phyloP scores from a whole-genome alignment of 1,139 yeast genomes.

The Yamadazyma sp. region DNA sequence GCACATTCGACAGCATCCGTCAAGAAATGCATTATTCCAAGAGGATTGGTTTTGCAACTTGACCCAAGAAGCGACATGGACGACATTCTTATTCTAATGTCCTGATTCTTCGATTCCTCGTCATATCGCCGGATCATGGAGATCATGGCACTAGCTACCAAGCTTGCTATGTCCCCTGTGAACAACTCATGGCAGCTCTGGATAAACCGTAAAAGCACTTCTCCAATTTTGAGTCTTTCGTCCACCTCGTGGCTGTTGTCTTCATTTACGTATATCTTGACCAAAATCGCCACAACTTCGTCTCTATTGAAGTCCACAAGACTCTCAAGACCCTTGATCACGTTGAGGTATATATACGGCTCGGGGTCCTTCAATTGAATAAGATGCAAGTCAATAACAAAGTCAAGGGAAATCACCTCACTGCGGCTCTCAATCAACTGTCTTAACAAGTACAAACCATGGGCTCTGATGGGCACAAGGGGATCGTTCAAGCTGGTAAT shows the following conservation, averaged over 20 bases:
- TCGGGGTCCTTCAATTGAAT: conserved; percentile 73
- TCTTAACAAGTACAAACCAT: conserved; percentile 70
- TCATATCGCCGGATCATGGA: conserved; percentile 33
- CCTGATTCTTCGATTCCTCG: conserved; percentile 33
- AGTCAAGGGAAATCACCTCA: conserved; percentile 49
- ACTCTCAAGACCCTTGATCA: conserved; percentile 72
- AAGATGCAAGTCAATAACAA: conserved; percentile 61
- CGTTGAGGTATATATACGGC: conserved; percentile 82
- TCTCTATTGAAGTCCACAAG: conserved; percentile 48
- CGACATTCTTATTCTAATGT: conserved; percentile 74
- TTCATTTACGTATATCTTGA: conserved; percentile 40
- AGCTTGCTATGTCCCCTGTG: conserved; percentile 34
- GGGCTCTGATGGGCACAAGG: conserved; percentile 80
- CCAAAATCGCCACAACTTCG: conserved; percentile 38
- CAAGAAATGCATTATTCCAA: conserved; percentile 49
- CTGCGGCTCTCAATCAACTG: conserved; percentile 54
- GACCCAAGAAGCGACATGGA: conserved; percentile 79
- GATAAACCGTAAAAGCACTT: conserved; percentile 65
- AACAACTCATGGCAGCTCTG: conserved; percentile 49
- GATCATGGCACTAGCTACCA: conserved; percentile 34
- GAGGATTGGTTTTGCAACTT: conserved; percentile 59
- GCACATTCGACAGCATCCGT: conserved; percentile 70
- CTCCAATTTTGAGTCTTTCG: conserved; percentile 74
- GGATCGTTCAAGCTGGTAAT: conserved; percentile 72
- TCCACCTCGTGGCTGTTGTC: conserved; percentile 46